Evolutionary conservation across 1,284 basidiomycete species (phyloP), one percentile per base, ranked within the genome.

Genomic region (Phaffia rhodozyma): DNA sequence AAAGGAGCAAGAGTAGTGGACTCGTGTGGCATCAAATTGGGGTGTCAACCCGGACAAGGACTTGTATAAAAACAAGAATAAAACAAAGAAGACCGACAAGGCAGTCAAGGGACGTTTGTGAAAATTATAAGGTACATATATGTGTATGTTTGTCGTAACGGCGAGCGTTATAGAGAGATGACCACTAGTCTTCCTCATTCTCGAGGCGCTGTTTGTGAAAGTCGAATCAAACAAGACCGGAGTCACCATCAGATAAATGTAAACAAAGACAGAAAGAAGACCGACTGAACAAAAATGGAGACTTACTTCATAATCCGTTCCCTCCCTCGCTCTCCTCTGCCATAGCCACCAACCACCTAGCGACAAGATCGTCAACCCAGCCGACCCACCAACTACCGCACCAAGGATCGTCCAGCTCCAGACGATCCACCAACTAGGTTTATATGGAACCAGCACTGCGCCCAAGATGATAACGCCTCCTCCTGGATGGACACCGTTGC

Each of bases 401-500:
- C 29, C n/a, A 5, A 67, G 25, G 3, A 67, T 59, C n/a, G 68
- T 67, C 70, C 68, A 71, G 3, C 86, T 85, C 69, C 84, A 88
- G 68, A 82, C 78, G 60, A 81, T 75, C 81, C 85, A 89, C 87
- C 86, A 89, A 20, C 84, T 80, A 0, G 94, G 91, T 67, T 85
- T 78, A 73, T 93, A 98, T 23, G 94, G 94, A 48, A 84, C 71
- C 52, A 97, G 77, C 11, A 97, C 80, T 29, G 81, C 79, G 76
- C 97, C 89, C 67, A 98, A 86, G 74, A 87, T 82, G 63, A 97
- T 81, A 30, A 97, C 89, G 4, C 96, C 94, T 1, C 92, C 91
- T 1, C 77, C 78, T 9, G 76, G 68, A 0, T 74, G 73, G 70
- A 79, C 74, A 29, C 72, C 74, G 54, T 68, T 69, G 16, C 71